These are phyloP conservation scores for Ogataea paradorogensis DNA, from an alignment of 805 yeast species.

Conservation along the genomic window DNA sequence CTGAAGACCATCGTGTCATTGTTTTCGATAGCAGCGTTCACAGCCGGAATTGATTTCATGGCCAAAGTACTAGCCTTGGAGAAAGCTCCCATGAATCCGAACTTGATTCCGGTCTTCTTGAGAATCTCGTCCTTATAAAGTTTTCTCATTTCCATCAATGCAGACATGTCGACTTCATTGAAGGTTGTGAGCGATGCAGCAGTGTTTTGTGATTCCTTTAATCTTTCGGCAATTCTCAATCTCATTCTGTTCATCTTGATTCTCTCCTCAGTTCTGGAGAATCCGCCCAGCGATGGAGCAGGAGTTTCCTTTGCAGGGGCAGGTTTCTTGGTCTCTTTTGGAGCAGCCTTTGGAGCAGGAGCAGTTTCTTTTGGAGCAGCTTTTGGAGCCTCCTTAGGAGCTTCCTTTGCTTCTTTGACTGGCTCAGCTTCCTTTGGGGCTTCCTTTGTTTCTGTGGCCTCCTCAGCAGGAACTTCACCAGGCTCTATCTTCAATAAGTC, in stretches of 20 bases:
- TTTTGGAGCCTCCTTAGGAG: slow-evolving; percentile 45
- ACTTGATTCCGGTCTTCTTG: slow-evolving; percentile 88
- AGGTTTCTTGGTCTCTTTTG: slow-evolving; percentile 7
- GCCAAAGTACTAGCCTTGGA: slow-evolving; percentile 92
- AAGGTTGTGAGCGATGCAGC: slow-evolving; percentile 97
- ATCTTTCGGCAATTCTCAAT: slow-evolving; percentile 96
- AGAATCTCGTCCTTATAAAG: slow-evolving; percentile 94
- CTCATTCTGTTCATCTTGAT: slow-evolving; percentile 99
- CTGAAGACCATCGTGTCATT: slow-evolving; percentile 92
- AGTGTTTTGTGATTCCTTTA: slow-evolving; percentile 98
- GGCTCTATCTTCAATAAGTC: slow-evolving; percentile 84
- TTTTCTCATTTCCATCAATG: slow-evolving; percentile 90
- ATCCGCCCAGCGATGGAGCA: slow-evolving; percentile 43
- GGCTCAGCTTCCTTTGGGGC: slow-evolving; percentile 32
- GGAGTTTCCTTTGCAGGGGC: slow-evolving; percentile 21
- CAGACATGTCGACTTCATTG: slow-evolving; percentile 97
- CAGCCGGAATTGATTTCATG: slow-evolving; percentile 91
- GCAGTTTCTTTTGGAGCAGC: slow-evolving; percentile 23
- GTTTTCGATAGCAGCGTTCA: slow-evolving; percentile 89
- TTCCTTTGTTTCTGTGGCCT: slow-evolving; percentile 36
- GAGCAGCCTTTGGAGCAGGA: slow-evolving; percentile 14
- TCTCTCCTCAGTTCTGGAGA: slow-evolving; percentile 83
- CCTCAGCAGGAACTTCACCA: slow-evolving; percentile 55
- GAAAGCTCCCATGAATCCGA: slow-evolving; percentile 99
- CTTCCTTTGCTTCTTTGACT: slow-evolving; percentile 31